Percentiles rank a stretch among this genome's conserved stretches.
Conservation (phyloP, 176 grass and related monocot species). For the Alopecurus myosuroides region DNA sequence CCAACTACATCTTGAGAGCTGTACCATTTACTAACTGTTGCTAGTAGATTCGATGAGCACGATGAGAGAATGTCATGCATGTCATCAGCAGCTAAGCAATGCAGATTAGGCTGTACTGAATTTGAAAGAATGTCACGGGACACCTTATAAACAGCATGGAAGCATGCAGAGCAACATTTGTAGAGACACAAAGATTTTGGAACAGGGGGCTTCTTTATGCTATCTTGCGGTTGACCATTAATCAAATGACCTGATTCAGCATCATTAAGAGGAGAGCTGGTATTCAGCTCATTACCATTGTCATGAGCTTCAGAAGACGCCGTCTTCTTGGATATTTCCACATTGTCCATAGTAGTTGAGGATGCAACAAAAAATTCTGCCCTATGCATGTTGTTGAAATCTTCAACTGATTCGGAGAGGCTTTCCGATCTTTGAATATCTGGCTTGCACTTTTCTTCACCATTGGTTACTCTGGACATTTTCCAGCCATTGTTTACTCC, state of each 20-base stretch:
- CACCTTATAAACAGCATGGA: slow-evolving; percentile 46
- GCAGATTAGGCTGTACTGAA: slow-evolving; percentile 38
- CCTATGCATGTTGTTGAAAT: slow-evolving; percentile 27
- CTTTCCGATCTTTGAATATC: slow-evolving; percentile 36
- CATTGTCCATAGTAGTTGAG: slow-evolving; percentile 7
- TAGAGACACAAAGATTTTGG: slow-evolving; percentile 60
- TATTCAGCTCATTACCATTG: slow-evolving; percentile 18
- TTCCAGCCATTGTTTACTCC: slow-evolving; percentile 13
- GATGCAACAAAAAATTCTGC: slow-evolving; percentile 15
- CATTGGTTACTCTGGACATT: not conserved
- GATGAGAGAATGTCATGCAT: slow-evolving; percentile 79
- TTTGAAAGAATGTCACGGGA: slow-evolving; percentile 57
- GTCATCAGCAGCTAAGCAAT: slow-evolving; percentile 63
- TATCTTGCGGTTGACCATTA: slow-evolving; percentile 18
- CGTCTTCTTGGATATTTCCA: slow-evolving; percentile 19
- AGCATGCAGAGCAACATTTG: slow-evolving; percentile 61
- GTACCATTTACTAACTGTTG: slow-evolving; percentile 44
- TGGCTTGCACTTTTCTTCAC: slow-evolving; percentile 15
- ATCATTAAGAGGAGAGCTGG: slow-evolving; percentile 19
- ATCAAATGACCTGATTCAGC: slow-evolving; percentile 14
- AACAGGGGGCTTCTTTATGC: slow-evolving; percentile 18
- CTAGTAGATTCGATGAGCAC: slow-evolving; percentile 59
- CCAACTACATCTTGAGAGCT: slow-evolving; percentile 37
- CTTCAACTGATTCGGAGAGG: not conserved
- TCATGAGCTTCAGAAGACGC: slow-evolving; percentile 22